phyloP scores from a whole-genome alignment of 2,329 filamentous ascomycete genomes.

The Aspergillus floridensis region DNA sequence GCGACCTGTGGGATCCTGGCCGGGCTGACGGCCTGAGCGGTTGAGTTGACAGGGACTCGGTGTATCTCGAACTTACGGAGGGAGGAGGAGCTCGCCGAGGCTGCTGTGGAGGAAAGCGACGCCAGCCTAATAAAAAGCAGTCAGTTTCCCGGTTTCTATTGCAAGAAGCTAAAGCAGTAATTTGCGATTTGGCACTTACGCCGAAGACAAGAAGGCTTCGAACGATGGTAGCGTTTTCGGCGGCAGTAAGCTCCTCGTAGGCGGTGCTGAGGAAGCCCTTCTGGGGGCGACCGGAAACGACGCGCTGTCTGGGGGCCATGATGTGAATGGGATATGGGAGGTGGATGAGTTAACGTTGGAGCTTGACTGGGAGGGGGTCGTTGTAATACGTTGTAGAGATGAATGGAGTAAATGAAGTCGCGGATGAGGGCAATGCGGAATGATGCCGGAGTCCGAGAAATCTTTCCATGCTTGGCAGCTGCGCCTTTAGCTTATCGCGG shows the following conservation, averaged over 20 bases:
- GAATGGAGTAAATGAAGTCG: neutral
- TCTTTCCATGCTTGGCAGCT: slow-evolving; percentile 35
- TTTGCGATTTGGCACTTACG: slow-evolving; percentile 47
- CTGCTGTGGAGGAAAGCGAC: slow-evolving; percentile 67
- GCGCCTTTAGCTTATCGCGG: slow-evolving; percentile 32
- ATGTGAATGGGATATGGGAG: slow-evolving; percentile 1
- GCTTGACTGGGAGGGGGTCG: slow-evolving; percentile 9
- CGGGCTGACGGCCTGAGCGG: neutral
- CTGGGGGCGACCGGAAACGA: slow-evolving; percentile 44
- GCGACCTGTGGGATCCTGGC: slow-evolving; percentile 17
- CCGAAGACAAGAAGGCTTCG: slow-evolving; percentile 67
- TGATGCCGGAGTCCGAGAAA: slow-evolving; percentile 28
- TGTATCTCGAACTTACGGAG: slow-evolving; percentile 49
- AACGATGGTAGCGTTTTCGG: slow-evolving; percentile 68
- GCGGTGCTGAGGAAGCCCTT: slow-evolving; percentile 56
- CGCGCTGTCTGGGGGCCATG: slow-evolving; percentile 65
- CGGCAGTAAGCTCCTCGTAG: slow-evolving; percentile 62
- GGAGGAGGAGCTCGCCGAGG: slow-evolving; percentile 65
- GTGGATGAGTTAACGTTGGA: slow-evolving; percentile 4
- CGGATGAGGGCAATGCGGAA: neutral
- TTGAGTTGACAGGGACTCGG: neutral
- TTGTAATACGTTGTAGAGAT: slow-evolving; percentile 11
- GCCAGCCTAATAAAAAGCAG: slow-evolving; percentile 51
- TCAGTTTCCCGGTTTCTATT: slow-evolving; percentile 11
- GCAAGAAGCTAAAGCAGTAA: no score